Base-by-base conservation (phyloP, 2,329 filamentous ascomycete species). In the Pseudogymnoascus sp. region DNA sequence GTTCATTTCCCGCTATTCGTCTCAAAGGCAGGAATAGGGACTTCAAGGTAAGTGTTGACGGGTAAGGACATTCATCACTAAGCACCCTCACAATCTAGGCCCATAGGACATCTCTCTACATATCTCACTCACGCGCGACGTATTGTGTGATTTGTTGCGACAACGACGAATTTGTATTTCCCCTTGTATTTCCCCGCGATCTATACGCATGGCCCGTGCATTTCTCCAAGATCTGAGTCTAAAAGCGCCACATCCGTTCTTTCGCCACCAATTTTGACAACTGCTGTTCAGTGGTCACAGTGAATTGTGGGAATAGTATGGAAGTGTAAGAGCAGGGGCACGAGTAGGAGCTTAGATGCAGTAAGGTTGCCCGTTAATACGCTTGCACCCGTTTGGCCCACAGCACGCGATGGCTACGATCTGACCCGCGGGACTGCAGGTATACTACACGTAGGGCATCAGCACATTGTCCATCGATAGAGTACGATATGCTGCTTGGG, bases 371-470 rank as follows among this genome's bases (percentile, higher is more conserved):
- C 10, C 25, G 14, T 57, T 57, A 7, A 57, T 19, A 11, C 1
- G 1, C 28, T 34, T 19, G 16, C 51, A 57, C 5, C 51, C 51
- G n/a, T 57, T 57, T 10, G 51, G n/a, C 10, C 51, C 51, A 16
- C 51, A 57, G 28, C 51, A 57, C n/a, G 51, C 51, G 51, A 57
- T 57, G n/a, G 51, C 51, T 19, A 57, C 51, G 8, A 57, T 34
- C 11, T 34, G 25, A 19, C 25, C 51, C 1, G 51, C 2, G 1
- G 28, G 4, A 7, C 51, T 57, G 6, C 51, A 57, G 4, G 51
- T 57, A 34, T 57, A 57, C 51, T 57, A 19, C n/a, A 7, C n/a
- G 10, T 23, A 4, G 3, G 7, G 23, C 23, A n/a, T 54, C 11
- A 54, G 25, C 23, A 54, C 23, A 31, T 11, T 16, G 6, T 54